These are phyloP conservation scores for Bretschneidera sinensis DNA, from an alignment of 345 rosid species.

Conservation along the genomic window DNA sequence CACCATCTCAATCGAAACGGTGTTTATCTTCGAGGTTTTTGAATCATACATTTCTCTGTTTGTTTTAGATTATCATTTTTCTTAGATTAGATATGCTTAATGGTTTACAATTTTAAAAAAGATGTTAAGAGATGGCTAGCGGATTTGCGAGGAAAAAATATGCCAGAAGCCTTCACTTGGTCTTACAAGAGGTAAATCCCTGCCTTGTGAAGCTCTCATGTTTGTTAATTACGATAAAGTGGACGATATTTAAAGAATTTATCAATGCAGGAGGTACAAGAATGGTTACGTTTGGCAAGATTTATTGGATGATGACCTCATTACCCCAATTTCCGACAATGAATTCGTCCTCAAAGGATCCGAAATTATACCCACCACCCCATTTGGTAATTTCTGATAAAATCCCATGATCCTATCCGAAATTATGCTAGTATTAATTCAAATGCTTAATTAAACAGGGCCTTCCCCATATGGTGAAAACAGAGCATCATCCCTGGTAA, in stretches of 20 bases:
- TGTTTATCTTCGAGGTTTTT: slow-evolving; percentile 56
- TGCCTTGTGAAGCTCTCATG: neutral
- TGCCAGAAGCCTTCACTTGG: slow-evolving; percentile 67
- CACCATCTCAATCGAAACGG: slow-evolving; percentile 47
- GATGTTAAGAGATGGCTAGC: slow-evolving; percentile 77
- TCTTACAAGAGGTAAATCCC: slow-evolving; percentile 59
- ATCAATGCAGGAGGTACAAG: slow-evolving; percentile 50
- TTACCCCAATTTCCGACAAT: slow-evolving; percentile 63
- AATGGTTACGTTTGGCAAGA: slow-evolving; percentile 80
- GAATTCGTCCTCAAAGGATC: slow-evolving; percentile 82
- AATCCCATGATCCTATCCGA: too few relatives aligned
- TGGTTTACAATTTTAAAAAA: slow-evolving; percentile 11
- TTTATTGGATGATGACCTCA: slow-evolving; percentile 62
- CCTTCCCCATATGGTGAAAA: slow-evolving; percentile 14
- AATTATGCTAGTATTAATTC: neutral
- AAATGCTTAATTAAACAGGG: slow-evolving; percentile 16
- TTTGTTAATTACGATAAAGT: neutral
- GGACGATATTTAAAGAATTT: neutral
- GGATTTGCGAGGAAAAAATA: slow-evolving; percentile 61
- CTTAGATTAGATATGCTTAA: neutral
- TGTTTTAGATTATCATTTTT: neutral
- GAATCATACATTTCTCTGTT: neutral
- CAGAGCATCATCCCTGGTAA: slow-evolving; percentile 10
- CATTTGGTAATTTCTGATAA: slow-evolving; percentile 29
- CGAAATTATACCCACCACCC: slow-evolving; percentile 19